Percentiles rank a stretch among this genome's conserved stretches.
These are phyloP conservation scores for Panicum virgatum DNA, from an alignment of 202 grass and related monocot species.

Conservation along the genomic window DNA sequence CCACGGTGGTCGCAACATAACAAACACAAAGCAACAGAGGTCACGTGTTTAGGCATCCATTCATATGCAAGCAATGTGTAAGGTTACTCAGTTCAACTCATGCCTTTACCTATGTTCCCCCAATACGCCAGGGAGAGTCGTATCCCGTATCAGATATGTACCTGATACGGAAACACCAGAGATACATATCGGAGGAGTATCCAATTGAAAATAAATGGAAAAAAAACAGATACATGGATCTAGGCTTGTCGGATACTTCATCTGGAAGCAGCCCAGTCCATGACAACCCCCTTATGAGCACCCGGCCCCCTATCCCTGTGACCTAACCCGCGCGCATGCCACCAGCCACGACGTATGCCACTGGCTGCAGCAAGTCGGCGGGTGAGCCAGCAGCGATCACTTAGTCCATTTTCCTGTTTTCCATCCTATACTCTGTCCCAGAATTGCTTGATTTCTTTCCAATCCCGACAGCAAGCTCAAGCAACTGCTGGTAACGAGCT, in stretches of 20 bases:
- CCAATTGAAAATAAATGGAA: neutral
- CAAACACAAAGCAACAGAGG: neutral
- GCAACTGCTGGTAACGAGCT: neutral
- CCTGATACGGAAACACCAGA: neutral
- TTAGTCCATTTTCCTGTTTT: no score
- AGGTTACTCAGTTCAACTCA: slow-evolving; percentile 10
- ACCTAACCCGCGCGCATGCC: neutral
- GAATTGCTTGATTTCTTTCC: no score
- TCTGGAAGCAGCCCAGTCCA: neutral
- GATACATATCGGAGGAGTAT: neutral
- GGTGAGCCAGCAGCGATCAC: neutral
- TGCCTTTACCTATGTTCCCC: neutral
- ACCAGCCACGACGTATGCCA: neutral
- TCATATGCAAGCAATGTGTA: neutral
- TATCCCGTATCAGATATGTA: no score
- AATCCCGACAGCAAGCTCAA: no score
- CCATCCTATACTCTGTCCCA: no score
- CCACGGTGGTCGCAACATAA: neutral
- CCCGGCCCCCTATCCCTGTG: neutral
- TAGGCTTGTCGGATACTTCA: neutral
- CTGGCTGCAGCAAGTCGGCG: no score
- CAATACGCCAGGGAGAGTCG: neutral
- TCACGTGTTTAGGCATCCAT: neutral
- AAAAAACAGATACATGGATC: neutral
- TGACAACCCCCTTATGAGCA: neutral